Percentiles rank a stretch among this genome's conserved stretches.
These are phyloP conservation scores for Datura wrightii DNA, from an alignment of 257 asterid species.

Conservation along the genomic window DNA sequence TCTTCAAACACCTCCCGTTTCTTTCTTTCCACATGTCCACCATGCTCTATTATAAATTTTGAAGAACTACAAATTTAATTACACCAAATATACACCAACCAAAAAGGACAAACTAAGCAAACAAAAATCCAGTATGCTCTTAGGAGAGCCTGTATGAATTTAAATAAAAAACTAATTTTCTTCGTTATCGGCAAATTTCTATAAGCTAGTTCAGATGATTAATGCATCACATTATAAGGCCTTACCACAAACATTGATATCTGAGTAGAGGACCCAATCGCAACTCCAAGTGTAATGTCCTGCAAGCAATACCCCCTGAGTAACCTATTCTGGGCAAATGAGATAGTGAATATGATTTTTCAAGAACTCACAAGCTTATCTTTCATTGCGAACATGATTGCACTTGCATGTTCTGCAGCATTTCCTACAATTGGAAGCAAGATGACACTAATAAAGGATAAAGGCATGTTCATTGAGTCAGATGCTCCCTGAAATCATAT, in stretches of 20 bases:
- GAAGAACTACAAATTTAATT: neutral
- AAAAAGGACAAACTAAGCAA: neutral
- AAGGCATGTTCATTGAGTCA: constrained; percentile 80
- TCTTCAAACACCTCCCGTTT: neutral
- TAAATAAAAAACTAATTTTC: neutral
- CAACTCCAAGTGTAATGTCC: constrained; percentile 82
- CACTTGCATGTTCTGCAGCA: constrained; percentile 99
- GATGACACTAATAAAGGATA: constrained; percentile 87
- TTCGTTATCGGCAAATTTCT: neutral
- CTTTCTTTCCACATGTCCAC: neutral
- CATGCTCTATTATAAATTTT: neutral
- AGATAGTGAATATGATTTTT: neutral
- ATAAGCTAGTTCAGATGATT: neutral
- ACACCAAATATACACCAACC: neutral
- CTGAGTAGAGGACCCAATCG: constrained; percentile 97
- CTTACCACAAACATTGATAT: constrained; percentile 98
- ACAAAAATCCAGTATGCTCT: neutral
- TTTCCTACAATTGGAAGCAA: constrained; percentile 95
- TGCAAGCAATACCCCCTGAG: constrained; percentile 32
- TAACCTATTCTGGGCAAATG: neutral
- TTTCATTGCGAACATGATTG: constrained; percentile 98
- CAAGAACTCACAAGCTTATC: constrained; percentile 56
- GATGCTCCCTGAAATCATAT: constrained; percentile 77
- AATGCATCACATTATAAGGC: neutral
- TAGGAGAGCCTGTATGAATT: neutral